Percentiles rank a stretch among this genome's conserved stretches.
Evolutionary conservation across 2,329 filamentous ascomycete species (phyloP).

Genomic region (Cordyceps cicadae): DNA sequence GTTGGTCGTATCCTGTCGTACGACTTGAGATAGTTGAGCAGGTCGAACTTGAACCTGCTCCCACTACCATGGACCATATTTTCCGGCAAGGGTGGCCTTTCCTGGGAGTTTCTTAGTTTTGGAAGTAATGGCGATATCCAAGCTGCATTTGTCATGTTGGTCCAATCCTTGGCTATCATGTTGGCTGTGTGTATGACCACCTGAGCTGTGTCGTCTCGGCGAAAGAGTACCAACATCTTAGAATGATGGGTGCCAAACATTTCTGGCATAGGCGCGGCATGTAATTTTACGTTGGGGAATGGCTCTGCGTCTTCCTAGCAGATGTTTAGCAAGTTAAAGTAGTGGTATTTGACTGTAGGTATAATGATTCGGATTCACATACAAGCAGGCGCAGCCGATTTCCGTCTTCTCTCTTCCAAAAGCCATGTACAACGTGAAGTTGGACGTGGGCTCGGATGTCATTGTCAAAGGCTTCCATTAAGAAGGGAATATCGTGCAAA

Average conservation of each 20-base stretch:
- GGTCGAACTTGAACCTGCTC: conserved; percentile 63
- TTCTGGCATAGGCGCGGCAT: conserved; percentile 71
- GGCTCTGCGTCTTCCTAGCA: conserved; percentile 50
- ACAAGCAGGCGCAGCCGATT: conserved; percentile 52
- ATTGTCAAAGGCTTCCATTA: conserved; percentile 45
- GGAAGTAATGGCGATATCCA: conserved; percentile 71
- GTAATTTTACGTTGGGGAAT: conserved; percentile 60
- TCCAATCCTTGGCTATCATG: conserved; percentile 83
- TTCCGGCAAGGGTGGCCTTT: conserved; percentile 11
- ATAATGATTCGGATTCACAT: not conserved
- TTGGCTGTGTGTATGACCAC: conserved; percentile 84
- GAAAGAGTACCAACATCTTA: conserved; percentile 80
- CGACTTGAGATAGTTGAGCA: conserved; percentile 61
- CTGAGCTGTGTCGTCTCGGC: conserved; percentile 68
- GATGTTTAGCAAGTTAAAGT: conserved; percentile 1
- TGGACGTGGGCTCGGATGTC: conserved; percentile 41
- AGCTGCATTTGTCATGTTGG: conserved; percentile 75
- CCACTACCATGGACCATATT: conserved; percentile 48
- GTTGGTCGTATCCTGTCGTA: conserved; percentile 55
- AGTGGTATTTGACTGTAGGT: not conserved
- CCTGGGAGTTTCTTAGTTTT: conserved; percentile 20
- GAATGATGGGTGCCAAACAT: conserved; percentile 79
- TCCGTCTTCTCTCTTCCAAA: conserved; percentile 58
- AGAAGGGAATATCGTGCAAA: conserved; percentile 50
- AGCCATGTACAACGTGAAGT: conserved; percentile 52